phyloP scores from a whole-genome alignment of 495 filamentous ascomycete species.

The Usnea hakonensis region DNA sequence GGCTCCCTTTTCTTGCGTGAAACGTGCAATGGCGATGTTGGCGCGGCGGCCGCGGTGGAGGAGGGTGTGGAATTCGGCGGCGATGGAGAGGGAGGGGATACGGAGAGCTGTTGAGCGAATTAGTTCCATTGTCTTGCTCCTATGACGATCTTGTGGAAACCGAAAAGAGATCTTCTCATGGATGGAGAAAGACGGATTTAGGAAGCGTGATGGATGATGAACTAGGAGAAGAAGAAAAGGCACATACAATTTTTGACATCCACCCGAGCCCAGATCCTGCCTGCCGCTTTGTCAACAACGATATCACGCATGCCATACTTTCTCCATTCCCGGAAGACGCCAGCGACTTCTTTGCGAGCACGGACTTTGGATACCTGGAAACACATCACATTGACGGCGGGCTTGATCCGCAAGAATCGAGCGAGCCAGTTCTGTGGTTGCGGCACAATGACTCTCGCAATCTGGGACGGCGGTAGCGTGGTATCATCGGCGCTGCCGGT shows the following conservation, averaged over 20 bases:
- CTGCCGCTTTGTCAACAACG: conserved; percentile 61
- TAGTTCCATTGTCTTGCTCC: not conserved
- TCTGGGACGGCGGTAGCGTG: conserved; percentile 1
- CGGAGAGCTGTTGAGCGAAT: conserved; percentile 47
- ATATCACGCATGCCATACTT: conserved; percentile 71
- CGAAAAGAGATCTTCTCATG: not conserved
- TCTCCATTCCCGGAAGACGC: conserved; percentile 69
- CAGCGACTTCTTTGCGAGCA: conserved; percentile 65
- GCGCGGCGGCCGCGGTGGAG: conserved; percentile 66
- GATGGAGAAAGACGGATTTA: not conserved
- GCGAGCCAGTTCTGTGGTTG: conserved; percentile 74
- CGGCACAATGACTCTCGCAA: conserved; percentile 31
- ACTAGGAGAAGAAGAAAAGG: conserved; percentile 7
- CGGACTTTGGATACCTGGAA: conserved; percentile 60
- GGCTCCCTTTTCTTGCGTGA: conserved; percentile 82
- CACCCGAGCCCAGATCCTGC: conserved; percentile 70
- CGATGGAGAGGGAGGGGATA: conserved; percentile 71
- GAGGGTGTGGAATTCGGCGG: conserved; percentile 74
- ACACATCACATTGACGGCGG: conserved; percentile 62
- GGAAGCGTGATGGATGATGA: conserved; percentile 7
- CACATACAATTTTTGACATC: conserved; percentile 66
- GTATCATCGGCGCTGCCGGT: conserved; percentile 4
- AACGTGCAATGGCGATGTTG: conserved; percentile 67
- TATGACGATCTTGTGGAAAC: not conserved
- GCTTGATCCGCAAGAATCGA: conserved; percentile 82